Evolutionary conservation across 768 basidiomycete genomes (phyloP).

Genomic region (Psilocybe sp.): DNA sequence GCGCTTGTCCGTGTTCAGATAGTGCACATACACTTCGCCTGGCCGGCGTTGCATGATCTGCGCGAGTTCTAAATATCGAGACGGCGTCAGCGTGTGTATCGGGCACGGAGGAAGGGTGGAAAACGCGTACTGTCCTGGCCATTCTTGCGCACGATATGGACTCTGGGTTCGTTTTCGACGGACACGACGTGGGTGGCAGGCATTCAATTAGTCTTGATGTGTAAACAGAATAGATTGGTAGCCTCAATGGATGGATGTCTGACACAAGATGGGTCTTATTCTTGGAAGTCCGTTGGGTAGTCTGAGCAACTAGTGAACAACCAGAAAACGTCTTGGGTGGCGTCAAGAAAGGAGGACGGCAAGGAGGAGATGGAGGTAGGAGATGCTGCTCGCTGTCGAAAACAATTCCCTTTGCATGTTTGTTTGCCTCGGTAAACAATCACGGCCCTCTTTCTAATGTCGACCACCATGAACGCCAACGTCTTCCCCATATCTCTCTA

Average conservation of each 20-base stretch:
- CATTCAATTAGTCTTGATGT: constrained; percentile 16
- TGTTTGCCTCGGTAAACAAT: constrained; percentile 10
- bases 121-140: constrained; percentile 26
- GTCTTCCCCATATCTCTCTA: constrained; percentile 47
- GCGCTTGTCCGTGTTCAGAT: constrained; percentile 64
- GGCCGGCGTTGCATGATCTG: constrained; percentile 50
- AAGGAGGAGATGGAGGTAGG: not conserved
- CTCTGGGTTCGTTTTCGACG: constrained; percentile 19
- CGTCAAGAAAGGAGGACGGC: not conserved
- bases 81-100: not conserved
- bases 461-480: constrained; percentile 8
- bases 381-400: constrained; percentile 14
- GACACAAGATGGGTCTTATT: not conserved
- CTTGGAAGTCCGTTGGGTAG: not conserved
- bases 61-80: constrained; percentile 36
- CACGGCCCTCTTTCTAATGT: not conserved
- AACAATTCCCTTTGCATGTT: constrained; percentile 13
- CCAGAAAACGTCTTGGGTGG: not conserved
- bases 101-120: not conserved
- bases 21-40: constrained; percentile 69
- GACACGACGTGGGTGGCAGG: constrained; percentile 27
- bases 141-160: constrained; percentile 33
- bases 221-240: not conserved
- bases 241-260: not conserved
- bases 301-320: not conserved